A percentile compares a stretch with the other conserved stretches of the same genome.
phyloP scores from a whole-genome alignment of 1,284 basidiomycete species.

The Cystobasidiaceae sp. region DNA sequence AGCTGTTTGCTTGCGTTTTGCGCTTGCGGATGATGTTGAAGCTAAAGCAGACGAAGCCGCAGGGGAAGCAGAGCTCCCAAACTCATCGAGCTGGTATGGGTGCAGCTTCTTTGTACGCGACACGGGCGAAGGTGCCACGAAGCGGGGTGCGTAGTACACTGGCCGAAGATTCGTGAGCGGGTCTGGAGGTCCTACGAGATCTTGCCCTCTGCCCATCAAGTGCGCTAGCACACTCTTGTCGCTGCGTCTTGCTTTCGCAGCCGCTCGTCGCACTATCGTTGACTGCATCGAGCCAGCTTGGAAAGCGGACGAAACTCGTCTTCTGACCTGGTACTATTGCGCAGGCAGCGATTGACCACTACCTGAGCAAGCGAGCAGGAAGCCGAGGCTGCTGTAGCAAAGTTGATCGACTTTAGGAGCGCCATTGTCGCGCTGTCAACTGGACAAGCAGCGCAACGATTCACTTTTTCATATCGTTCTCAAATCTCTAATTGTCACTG shows the following conservation, averaged over 20 bases:
- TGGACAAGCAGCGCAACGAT: too few relatives aligned
- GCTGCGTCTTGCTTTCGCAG: not conserved
- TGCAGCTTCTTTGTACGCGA: constrained; percentile 27
- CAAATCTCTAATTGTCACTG: too few relatives aligned
- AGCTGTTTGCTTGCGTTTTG: not conserved
- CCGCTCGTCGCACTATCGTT: not conserved
- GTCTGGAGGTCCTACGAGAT: constrained; percentile 42
- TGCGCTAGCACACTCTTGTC: constrained; percentile 5
- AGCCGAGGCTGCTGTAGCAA: too few relatives aligned
- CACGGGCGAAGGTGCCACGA: constrained; percentile 16
- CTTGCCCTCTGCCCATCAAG: constrained; percentile 17
- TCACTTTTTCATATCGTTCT: too few relatives aligned
- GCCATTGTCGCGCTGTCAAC: too few relatives aligned
- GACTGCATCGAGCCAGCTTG: too few relatives aligned
- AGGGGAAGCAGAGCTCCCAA: constrained; percentile 28
- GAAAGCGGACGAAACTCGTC: too few relatives aligned
- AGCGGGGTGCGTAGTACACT: constrained; percentile 40
- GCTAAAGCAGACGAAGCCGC: too few relatives aligned
- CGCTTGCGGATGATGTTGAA: constrained; percentile 10
- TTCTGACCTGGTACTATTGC: too few relatives aligned
- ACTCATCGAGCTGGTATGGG: constrained; percentile 43
- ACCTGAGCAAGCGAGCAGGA: too few relatives aligned
- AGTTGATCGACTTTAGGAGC: too few relatives aligned
- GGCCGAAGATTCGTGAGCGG: constrained; percentile 42
- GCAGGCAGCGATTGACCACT: too few relatives aligned